Base-by-base conservation (phyloP, 257 asterid species). In the Linderniella brevidens region DNA sequence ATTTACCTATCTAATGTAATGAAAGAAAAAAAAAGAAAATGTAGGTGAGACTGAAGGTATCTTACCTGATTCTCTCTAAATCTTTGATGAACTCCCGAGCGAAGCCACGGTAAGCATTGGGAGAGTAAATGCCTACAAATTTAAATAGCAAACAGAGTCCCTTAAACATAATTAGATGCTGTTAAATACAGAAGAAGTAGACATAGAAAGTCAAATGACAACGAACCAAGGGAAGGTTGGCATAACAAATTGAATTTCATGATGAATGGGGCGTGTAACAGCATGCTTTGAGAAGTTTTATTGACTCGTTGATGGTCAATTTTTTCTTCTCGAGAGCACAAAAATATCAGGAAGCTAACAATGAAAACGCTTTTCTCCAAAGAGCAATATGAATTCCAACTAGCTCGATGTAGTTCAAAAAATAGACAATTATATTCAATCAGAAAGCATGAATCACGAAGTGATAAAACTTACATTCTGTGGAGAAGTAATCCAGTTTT, bases 91-190 rank as follows among this genome's bases (percentile, higher is more conserved):
- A 90, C 64, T 90, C 98, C 47, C 98, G 84, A 65, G 96, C 94
- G 72, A 85, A 90, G 20, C 96, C 98, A 56, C 98, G 94, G 52
- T 90, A 90, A 13, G 98, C 98, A 76, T 90, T 90, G 8, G 96
- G 96, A 10, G 98, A 90, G 65, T 90, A 90, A 53, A 78, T 79
- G 56, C 96, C 96, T 85, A 79, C 57, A 69, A 58, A 46, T 45
- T 4, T 41, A 50, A 20, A 48, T 1, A 32, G 11, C 14, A 45
- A 50, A 55, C 15, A 35, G 13, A 36, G 43, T 19, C 11, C 20
- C n/a, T n/a, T n/a, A n/a, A n/a, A n/a, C n/a, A n/a, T n/a, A n/a
- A n/a, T n/a, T n/a, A n/a, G n/a, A n/a, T n/a, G n/a, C n/a, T n/a
- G n/a, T n/a, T n/a, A n/a, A n/a, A n/a, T n/a, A n/a, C n/a, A n/a